These are phyloP conservation scores for Stephania japonica DNA, from an alignment of 164 flowering plant genomes.

Conservation along the genomic window DNA sequence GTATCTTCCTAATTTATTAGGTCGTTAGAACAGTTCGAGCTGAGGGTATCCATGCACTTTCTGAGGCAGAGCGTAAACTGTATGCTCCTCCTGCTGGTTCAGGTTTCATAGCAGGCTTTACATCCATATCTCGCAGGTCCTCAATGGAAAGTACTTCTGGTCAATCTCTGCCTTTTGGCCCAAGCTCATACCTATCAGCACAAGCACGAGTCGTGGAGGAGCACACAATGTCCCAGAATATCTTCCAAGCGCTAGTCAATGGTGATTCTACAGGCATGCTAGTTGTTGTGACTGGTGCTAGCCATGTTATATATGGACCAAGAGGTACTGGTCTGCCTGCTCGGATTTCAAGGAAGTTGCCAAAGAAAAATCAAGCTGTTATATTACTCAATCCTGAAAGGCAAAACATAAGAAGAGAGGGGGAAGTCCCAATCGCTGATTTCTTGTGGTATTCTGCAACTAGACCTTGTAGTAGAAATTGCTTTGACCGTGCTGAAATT, in stretches of 20 bases:
- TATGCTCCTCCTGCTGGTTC: slow-evolving; percentile 96
- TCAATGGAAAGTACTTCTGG: slow-evolving; percentile 42
- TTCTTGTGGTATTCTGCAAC: slow-evolving; percentile 99
- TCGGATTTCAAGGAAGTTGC: slow-evolving; percentile 81
- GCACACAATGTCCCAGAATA: slow-evolving; percentile 74
- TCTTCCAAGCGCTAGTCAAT: slow-evolving; percentile 51
- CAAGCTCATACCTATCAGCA: slow-evolving; percentile 82
- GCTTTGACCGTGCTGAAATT: slow-evolving; percentile 97
- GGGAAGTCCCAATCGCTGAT: slow-evolving; percentile 94
- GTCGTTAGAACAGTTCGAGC: slow-evolving; percentile 87
- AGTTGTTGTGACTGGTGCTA: slow-evolving; percentile 88
- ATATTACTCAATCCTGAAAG: slow-evolving; percentile 91
- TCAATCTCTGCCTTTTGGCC: slow-evolving; percentile 63
- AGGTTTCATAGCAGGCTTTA: slow-evolving; percentile 81
- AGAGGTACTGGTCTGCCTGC: slow-evolving; percentile 94
- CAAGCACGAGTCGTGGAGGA: slow-evolving; percentile 90
- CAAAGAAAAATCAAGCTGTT: slow-evolving; percentile 83
- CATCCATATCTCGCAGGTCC: slow-evolving; percentile 56
- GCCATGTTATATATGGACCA: slow-evolving; percentile 80
- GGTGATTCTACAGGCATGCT: slow-evolving; percentile 68
- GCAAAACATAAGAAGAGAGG: slow-evolving; percentile 77
- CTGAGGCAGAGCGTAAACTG: slow-evolving; percentile 61
- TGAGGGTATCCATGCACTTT: slow-evolving; percentile 82
- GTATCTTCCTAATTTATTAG: slow-evolving; percentile 28
- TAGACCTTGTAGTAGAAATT: slow-evolving; percentile 85